phyloP scores from a whole-genome alignment of 73 alveolate species.

The Stentor coeruleus region DNA sequence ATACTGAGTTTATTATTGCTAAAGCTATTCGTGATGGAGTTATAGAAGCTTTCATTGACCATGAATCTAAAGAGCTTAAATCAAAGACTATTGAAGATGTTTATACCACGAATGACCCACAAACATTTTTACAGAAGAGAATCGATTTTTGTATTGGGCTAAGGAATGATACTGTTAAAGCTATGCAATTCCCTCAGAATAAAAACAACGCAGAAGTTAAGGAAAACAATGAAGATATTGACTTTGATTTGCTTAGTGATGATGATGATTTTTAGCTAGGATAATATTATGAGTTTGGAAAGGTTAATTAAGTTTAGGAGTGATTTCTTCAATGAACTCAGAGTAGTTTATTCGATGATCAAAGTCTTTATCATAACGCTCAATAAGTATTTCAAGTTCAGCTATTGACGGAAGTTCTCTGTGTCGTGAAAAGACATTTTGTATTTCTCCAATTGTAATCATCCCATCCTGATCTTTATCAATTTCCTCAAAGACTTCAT shows the following conservation, averaged over 20 bases:
- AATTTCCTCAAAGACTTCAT: neutral
- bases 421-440: slow-evolving; percentile 9
- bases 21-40: slow-evolving; percentile 98
- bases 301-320: slow-evolving; percentile 35
- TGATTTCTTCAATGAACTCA: slow-evolving; percentile 46
- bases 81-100: slow-evolving; percentile 79
- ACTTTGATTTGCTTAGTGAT: slow-evolving; percentile 4
- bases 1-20: slow-evolving; percentile 94
- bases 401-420: no score
- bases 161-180: slow-evolving; percentile 74
- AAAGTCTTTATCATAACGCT: slow-evolving; percentile 39
- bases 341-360: slow-evolving; percentile 39
- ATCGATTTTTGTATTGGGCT: slow-evolving; percentile 83
- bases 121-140: slow-evolving; percentile 81
- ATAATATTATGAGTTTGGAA: no score
- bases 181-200: slow-evolving; percentile 78
- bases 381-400: slow-evolving; percentile 28
- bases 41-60: slow-evolving; percentile 87
- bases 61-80: slow-evolving; percentile 72
- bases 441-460: slow-evolving; percentile 33
- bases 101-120: slow-evolving; percentile 91
- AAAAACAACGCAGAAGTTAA: slow-evolving; percentile 72
- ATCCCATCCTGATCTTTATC: neutral
- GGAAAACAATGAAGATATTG: slow-evolving; percentile 53
- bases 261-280: slow-evolving; percentile 16